Percentiles rank a stretch among this genome's conserved stretches.
phyloP scores from a whole-genome alignment of 495 filamentous ascomycete genomes.

The Talaromyces stipitatus region DNA sequence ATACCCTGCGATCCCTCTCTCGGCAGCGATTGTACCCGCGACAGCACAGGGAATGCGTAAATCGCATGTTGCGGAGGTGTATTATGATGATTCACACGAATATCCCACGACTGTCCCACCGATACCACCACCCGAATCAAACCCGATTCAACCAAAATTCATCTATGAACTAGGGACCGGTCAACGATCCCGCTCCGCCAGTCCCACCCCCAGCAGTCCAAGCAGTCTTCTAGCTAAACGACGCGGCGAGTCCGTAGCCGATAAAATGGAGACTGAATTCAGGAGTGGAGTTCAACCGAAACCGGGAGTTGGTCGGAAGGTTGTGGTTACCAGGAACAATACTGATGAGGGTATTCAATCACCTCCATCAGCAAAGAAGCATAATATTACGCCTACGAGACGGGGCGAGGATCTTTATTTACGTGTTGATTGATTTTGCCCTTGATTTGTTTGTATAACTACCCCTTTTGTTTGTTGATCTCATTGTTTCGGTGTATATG shows the following conservation, averaged over 20 bases:
- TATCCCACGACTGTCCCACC: not conserved
- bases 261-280: conserved; percentile 7
- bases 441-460: not conserved
- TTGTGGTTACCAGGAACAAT: not conserved
- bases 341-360: not conserved
- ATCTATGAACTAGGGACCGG: not conserved
- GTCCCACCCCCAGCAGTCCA: not conserved
- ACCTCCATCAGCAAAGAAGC: conserved; percentile 10
- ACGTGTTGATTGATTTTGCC: conserved; percentile 21
- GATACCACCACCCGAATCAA: not conserved
- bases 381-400: conserved; percentile 30
- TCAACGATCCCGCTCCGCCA: not conserved
- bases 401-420: conserved; percentile 29
- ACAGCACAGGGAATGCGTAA: not conserved
- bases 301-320: not conserved
- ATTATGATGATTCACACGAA: not conserved
- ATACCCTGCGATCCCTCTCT: conserved; percentile 2
- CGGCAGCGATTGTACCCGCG: not conserved
- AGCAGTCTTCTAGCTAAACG: conserved; percentile 5
- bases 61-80: not conserved
- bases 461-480: not conserved
- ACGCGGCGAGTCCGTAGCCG: conserved; percentile 5
- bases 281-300: not conserved
- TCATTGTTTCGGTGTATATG: not conserved
- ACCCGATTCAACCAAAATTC: not conserved